These are phyloP conservation scores for Xylaria cubensis DNA, from an alignment of 495 filamentous ascomycete species.

Conservation along the genomic window DNA sequence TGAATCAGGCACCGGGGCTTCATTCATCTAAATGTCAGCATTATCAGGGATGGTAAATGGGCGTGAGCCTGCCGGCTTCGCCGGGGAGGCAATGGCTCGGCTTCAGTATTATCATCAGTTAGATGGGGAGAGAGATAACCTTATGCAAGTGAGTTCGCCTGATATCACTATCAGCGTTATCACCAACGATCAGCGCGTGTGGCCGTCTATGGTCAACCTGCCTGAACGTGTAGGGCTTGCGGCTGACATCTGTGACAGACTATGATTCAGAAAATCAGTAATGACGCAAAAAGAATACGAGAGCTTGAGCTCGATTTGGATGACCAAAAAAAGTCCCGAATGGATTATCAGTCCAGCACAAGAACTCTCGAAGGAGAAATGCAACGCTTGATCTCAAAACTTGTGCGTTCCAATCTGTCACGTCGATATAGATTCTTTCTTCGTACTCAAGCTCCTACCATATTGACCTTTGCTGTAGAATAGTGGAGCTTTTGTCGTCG, in stretches of 20 bases:
- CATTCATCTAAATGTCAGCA: constrained; percentile 20
- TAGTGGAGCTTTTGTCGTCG: constrained; percentile 39
- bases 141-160: constrained; percentile 24
- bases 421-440: not conserved
- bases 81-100: constrained; percentile 11
- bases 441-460: not conserved
- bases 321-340: constrained; percentile 39
- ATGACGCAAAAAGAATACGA: constrained; percentile 32
- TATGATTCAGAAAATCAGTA: constrained; percentile 29
- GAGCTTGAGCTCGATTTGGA: constrained; percentile 41
- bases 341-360: constrained; percentile 33
- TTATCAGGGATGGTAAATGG: constrained; percentile 15
- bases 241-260: constrained; percentile 21
- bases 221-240: not conserved
- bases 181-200: not conserved
- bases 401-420: constrained; percentile 34
- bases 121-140: constrained; percentile 20
- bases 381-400: constrained; percentile 30
- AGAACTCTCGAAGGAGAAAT: constrained; percentile 34
- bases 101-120: constrained; percentile 20
- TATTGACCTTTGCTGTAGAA: constrained; percentile 32
- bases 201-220: not conserved
- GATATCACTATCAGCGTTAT: not conserved
- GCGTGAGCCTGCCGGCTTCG: constrained; percentile 12
- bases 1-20: not conserved